phyloP scores from a whole-genome alignment of 805 yeast genomes.

The Metschnikowia colocasiae region DNA sequence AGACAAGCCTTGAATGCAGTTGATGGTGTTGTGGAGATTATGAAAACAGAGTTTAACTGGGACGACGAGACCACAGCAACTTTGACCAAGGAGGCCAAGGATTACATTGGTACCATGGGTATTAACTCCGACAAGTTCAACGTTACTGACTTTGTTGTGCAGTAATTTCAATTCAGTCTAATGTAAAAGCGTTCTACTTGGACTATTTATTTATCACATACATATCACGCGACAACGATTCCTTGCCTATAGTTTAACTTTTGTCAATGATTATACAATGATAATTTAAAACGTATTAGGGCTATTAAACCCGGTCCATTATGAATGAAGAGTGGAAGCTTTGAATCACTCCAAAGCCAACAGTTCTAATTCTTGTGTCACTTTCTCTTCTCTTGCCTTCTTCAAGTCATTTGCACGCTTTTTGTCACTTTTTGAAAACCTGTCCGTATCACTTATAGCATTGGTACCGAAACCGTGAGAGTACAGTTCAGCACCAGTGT shows the following conservation, averaged over 20 bases:
- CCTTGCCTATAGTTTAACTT: slow-evolving; percentile 2
- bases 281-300: not conserved
- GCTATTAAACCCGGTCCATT: not conserved
- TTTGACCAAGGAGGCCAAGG: slow-evolving; percentile 49
- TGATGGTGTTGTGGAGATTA: slow-evolving; percentile 79
- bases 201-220: slow-evolving; percentile 6
- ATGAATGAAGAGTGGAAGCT: not conserved
- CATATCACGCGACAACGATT: slow-evolving; percentile 2
- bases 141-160: slow-evolving; percentile 19
- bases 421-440: slow-evolving; percentile 25
- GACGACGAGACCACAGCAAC: slow-evolving; percentile 50
- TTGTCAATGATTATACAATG: not conserved
- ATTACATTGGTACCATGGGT: slow-evolving; percentile 64
- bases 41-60: slow-evolving; percentile 83
- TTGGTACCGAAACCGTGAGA: slow-evolving; percentile 12
- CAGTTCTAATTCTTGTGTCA: slow-evolving; percentile 28
- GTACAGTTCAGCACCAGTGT: slow-evolving; percentile 3
- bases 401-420: slow-evolving; percentile 33
- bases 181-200: slow-evolving; percentile 1
- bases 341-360: slow-evolving; percentile 1
- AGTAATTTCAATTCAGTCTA: slow-evolving; percentile 6
- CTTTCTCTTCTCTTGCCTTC: slow-evolving; percentile 36
- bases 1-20: slow-evolving; percentile 76
- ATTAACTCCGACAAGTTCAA: slow-evolving; percentile 24
- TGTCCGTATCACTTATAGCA: slow-evolving; percentile 15